Evolutionary conservation across 2,329 filamentous ascomycete genomes (phyloP).

Genomic region (Monosporascus sp.): DNA sequence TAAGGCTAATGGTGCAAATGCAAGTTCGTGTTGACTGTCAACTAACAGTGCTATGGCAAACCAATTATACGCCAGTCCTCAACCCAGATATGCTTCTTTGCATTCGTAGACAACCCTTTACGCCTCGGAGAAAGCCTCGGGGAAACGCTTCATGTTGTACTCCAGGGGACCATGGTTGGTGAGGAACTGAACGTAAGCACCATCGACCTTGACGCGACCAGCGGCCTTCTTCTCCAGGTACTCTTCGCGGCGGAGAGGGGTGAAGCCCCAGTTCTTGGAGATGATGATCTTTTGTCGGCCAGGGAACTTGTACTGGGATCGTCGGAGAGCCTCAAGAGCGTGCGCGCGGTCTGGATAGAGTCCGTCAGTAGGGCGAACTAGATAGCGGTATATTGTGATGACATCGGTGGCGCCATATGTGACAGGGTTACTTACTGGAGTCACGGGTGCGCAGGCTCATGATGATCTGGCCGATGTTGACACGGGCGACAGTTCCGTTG

Average conservation of each 20-base stretch:
- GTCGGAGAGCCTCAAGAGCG: constrained; percentile 97
- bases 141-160: constrained; percentile 91
- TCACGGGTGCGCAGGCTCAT: constrained; percentile 97
- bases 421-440: constrained; percentile 55
- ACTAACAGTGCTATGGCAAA: constrained; percentile 27
- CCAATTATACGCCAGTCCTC: constrained; percentile 26
- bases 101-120: constrained; percentile 24
- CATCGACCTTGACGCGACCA: constrained; percentile 91
- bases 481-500: constrained; percentile 97
- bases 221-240: constrained; percentile 93
- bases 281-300: constrained; percentile 99
- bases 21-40: constrained; percentile 29
- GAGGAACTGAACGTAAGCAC: constrained; percentile 99
- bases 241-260: constrained; percentile 93
- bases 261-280: constrained; percentile 99
- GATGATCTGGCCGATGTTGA: constrained; percentile 99
- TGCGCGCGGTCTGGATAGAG: constrained; percentile 65
- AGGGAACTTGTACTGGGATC: constrained; percentile 99
- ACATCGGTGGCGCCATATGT: neutral
- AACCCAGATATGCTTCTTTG: constrained; percentile 23
- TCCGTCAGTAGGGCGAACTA: constrained; percentile 19
- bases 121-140: constrained; percentile 73
- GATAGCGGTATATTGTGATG: neutral
- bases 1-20: constrained; percentile 19
- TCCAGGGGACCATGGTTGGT: constrained; percentile 82